Evolutionary conservation across 2,329 filamentous ascomycete species (phyloP).

Genomic region (Calcarisporium arbuscula): DNA sequence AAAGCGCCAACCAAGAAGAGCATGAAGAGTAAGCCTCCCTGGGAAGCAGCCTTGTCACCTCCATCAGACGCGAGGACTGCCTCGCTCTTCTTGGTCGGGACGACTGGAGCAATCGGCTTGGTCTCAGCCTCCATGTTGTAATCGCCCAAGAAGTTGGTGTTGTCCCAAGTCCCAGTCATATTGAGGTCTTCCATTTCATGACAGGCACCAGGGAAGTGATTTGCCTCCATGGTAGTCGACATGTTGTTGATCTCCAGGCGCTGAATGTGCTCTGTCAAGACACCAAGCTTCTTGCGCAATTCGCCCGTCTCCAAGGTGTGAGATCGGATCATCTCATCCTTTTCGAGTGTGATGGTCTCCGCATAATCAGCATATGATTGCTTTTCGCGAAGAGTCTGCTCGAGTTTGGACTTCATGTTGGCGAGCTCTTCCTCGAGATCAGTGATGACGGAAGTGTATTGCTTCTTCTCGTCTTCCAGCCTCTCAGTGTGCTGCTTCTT

Average conservation of each 20-base stretch:
- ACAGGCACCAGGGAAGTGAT: conserved; percentile 64
- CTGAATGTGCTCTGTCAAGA: conserved; percentile 68
- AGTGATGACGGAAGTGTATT: conserved; percentile 68
- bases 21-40: conserved; percentile 84
- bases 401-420: conserved; percentile 60
- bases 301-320: conserved; percentile 89
- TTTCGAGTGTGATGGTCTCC: conserved; percentile 73
- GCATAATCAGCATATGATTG: conserved; percentile 70
- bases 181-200: conserved; percentile 76
- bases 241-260: conserved; percentile 58
- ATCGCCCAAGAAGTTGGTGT: conserved; percentile 64
- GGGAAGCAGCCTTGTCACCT: conserved; percentile 60
- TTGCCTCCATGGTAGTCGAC: conserved; percentile 22
- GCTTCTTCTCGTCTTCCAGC: conserved; percentile 94
- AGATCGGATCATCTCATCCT: conserved; percentile 81
- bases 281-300: conserved; percentile 84
- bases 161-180: conserved; percentile 78
- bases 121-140: conserved; percentile 57
- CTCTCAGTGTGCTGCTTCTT: conserved; percentile 98
- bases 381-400: conserved; percentile 66
- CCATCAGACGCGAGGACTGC: conserved; percentile 33
- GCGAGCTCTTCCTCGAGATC: conserved; percentile 73
- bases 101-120: conserved; percentile 53
- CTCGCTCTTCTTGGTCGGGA: conserved; percentile 46
- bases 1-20: conserved; percentile 94